Conservation (phyloP, 164 flowering plant genomes). For the Brasenia schreberi region DNA sequence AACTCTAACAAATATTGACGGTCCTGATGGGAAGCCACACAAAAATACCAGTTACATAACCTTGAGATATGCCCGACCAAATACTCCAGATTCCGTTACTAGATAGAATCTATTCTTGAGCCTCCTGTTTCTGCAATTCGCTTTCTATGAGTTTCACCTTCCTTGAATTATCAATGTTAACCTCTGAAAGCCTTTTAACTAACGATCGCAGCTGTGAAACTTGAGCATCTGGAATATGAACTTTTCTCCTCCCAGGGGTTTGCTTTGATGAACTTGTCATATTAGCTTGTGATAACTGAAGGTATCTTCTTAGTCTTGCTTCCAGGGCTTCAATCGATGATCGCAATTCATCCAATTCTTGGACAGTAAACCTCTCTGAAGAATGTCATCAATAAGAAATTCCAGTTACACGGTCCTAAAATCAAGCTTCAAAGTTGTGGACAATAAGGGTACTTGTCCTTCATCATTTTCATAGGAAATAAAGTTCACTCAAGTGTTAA, state of each 20-base stretch:
- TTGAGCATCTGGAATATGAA: conserved; percentile 30
- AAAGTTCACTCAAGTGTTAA: neutral
- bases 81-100: neutral
- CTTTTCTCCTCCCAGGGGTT: conserved; percentile 25
- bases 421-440: neutral
- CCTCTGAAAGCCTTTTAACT: conserved; percentile 61
- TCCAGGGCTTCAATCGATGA: conserved; percentile 55
- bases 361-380: conserved; percentile 60
- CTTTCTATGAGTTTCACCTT: conserved; percentile 70
- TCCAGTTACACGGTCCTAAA: neutral
- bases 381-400: neutral
- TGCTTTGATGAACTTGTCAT: conserved; percentile 16
- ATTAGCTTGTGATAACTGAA: conserved; percentile 26
- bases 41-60: neutral
- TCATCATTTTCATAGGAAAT: neutral
- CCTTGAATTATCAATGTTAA: conserved; percentile 62
- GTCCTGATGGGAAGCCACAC: neutral
- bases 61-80: neutral
- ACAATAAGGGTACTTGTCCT: neutral
- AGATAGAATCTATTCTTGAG: neutral
- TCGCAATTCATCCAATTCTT: conserved; percentile 71
- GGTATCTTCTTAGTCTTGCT: conserved; percentile 45
- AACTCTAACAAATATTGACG: neutral
- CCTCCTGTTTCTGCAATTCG: conserved; percentile 35
- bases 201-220: conserved; percentile 48